Evolutionary conservation across 352 stramenopile genomes (phyloP), one percentile per base, ranked within the genome.

Genomic region (Globisporangium spiculum): DNA sequence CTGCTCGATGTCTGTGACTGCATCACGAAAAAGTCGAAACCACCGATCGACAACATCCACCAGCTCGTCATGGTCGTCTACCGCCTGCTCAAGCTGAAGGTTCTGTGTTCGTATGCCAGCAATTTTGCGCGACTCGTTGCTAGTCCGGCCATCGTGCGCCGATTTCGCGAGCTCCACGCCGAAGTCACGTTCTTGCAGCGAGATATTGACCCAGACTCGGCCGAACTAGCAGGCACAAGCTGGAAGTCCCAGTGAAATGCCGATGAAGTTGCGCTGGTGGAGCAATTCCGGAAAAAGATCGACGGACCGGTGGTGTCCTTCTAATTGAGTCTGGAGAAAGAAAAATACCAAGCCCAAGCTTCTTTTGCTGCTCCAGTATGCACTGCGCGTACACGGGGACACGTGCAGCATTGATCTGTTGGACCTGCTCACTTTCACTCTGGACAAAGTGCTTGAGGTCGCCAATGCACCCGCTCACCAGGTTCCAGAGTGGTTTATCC

Each of bases 401-500:
- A 59, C 6, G 20, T 70, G 46, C 32, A 66, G 48, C 8, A 18
- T 32, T 2, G 57, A 50, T 14, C 36, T 70, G 57, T 26, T 50
- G 3, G 22, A 55, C 22, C 6, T 66, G 5, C 26, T 70, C 12
- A 30, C 8, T 5, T 55, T 26, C 38, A 27, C 10, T 6, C 44
- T 64, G 6, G 14, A 55, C 1, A 9, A 16, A 26, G 20, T 55
- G 12, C 46, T n/a, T n/a, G 38, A 41, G 1, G 9, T 50, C 6
- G 41, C 16, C 12, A 22, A 22, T 3, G n/a, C 32, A 4, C 22
- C n/a, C 22, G 30, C 20, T 4, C n/a, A 34, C 7, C 4, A 4
- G 3, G 30, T 70, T 12, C 48, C 65, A 12, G 36, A 52, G 20
- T 70, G 83, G 72, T 92, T 95, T 65, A 74, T 97, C 84, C 26